Conservation (phyloP, 441 rosid genomes). For the Pelargonium australe region DNA sequence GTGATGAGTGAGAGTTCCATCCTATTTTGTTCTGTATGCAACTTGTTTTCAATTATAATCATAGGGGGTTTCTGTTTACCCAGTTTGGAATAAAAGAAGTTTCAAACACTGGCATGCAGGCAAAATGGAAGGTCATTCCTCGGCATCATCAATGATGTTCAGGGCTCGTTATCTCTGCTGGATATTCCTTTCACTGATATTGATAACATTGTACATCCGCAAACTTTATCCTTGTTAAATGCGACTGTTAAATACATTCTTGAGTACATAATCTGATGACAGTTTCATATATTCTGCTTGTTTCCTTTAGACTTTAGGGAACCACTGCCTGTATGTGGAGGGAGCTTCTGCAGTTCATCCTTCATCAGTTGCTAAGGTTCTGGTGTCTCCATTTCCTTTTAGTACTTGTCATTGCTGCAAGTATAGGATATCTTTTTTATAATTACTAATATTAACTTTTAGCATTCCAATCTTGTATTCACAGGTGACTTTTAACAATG, state of each 20-base stretch:
- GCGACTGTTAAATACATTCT: slow-evolving; percentile 10
- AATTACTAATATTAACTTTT: slow-evolving; percentile 8
- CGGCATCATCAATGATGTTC: slow-evolving; percentile 58
- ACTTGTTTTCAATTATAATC: slow-evolving; percentile 4
- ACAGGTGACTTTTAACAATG: slow-evolving; percentile 64
- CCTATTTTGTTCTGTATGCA: slow-evolving; percentile 11
- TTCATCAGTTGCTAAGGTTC: slow-evolving; percentile 80
- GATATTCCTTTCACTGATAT: slow-evolving; percentile 80
- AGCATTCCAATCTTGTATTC: slow-evolving; percentile 12
- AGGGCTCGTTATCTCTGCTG: slow-evolving; percentile 58
- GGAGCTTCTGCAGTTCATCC: slow-evolving; percentile 78
- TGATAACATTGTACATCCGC: slow-evolving; percentile 51
- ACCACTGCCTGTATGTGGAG: slow-evolving; percentile 57
- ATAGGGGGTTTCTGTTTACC: slow-evolving; percentile 5
- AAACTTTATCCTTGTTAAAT: slow-evolving; percentile 18
- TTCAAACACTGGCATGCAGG: slow-evolving; percentile 41
- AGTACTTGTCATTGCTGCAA: not conserved
- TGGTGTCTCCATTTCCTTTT: slow-evolving; percentile 7
- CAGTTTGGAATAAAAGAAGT: slow-evolving; percentile 13
- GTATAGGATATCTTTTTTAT: not conserved
- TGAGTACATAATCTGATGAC: slow-evolving; percentile 12
- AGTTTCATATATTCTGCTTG: slow-evolving; percentile 12
- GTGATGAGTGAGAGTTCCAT: slow-evolving; percentile 30
- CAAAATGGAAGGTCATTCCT: slow-evolving; percentile 78
- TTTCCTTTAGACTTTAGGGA: slow-evolving; percentile 49